A percentile compares a stretch with the other conserved stretches of the same genome.
Evolutionary conservation across 176 grass and related monocot species (phyloP).

Genomic region (Chrysopogon serrulatus): DNA sequence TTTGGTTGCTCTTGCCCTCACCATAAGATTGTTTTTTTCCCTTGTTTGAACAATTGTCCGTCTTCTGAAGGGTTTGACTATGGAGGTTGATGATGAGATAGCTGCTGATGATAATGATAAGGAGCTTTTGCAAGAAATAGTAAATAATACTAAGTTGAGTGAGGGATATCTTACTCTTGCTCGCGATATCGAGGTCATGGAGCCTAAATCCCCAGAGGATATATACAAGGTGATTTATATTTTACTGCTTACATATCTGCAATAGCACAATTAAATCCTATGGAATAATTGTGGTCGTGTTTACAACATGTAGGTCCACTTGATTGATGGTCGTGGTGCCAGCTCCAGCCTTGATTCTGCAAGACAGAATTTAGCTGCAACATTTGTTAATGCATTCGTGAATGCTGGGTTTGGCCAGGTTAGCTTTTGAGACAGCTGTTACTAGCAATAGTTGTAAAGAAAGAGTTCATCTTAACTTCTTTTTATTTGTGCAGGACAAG

Average conservation of each 20-base stretch:
- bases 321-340: slow-evolving; percentile 93
- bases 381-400: slow-evolving; percentile 99
- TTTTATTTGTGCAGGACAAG: slow-evolving; percentile 67
- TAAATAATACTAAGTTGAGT: slow-evolving; percentile 85
- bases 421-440: slow-evolving; percentile 11
- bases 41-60: background rate
- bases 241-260: slow-evolving; percentile 21
- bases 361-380: slow-evolving; percentile 91
- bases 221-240: slow-evolving; percentile 83
- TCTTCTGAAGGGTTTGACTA: slow-evolving; percentile 62
- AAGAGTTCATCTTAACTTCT: background rate
- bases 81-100: slow-evolving; percentile 93
- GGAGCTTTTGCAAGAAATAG: slow-evolving; percentile 79
- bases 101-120: slow-evolving; percentile 83
- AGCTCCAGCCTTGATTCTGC: slow-evolving; percentile 97
- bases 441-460: background rate
- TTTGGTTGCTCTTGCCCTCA: too few relatives aligned
- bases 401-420: slow-evolving; percentile 99
- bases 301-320: slow-evolving; percentile 63
- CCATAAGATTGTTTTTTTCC: background rate
- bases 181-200: slow-evolving; percentile 98
- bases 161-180: slow-evolving; percentile 95
- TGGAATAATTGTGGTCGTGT: slow-evolving; percentile 14
- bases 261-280: background rate
- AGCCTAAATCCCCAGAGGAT: slow-evolving; percentile 95